Evolutionary conservation across 2,329 filamentous ascomycete genomes (phyloP).

Genomic region (Beauveria varroae): DNA sequence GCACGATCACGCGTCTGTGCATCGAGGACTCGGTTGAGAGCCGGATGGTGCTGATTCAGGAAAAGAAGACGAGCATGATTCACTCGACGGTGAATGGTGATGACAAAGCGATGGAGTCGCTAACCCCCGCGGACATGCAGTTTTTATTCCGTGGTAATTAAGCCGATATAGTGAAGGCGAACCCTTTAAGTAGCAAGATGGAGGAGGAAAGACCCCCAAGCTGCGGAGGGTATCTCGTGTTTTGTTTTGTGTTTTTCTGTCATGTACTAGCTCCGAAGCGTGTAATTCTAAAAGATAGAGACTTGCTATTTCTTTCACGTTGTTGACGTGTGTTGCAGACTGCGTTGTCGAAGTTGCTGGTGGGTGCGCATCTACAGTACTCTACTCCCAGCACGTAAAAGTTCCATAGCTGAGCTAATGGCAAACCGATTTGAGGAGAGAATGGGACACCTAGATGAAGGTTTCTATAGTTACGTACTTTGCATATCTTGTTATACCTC

Average conservation of each 20-base stretch:
- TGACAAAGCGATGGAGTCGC: slow-evolving; percentile 80
- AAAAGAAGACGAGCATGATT: slow-evolving; percentile 99
- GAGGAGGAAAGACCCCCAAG: too few species aligned
- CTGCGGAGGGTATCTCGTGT: background rate
- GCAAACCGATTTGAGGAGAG: too few species aligned
- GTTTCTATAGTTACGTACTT: too few species aligned
- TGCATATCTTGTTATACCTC: too few species aligned
- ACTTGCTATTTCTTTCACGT: background rate
- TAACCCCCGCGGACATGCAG: slow-evolving; percentile 87
- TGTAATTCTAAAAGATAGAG: background rate
- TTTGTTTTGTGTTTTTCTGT: background rate
- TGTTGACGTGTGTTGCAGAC: too few species aligned
- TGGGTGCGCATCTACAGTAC: too few species aligned
- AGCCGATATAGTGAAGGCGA: background rate
- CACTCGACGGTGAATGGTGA: slow-evolving; percentile 94
- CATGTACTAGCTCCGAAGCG: background rate
- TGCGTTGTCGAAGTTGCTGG: too few species aligned
- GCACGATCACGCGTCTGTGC: slow-evolving; percentile 86
- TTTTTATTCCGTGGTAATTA: slow-evolving; percentile 72
- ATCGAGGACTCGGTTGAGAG: slow-evolving; percentile 97
- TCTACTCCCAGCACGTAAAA: too few species aligned
- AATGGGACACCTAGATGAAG: too few species aligned
- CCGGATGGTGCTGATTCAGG: slow-evolving; percentile 88
- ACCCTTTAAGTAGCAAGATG: background rate
- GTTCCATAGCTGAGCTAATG: too few species aligned